These are phyloP conservation scores for Cichorium intybus DNA, from an alignment of 140 eudicot species.

Conservation along the genomic window DNA sequence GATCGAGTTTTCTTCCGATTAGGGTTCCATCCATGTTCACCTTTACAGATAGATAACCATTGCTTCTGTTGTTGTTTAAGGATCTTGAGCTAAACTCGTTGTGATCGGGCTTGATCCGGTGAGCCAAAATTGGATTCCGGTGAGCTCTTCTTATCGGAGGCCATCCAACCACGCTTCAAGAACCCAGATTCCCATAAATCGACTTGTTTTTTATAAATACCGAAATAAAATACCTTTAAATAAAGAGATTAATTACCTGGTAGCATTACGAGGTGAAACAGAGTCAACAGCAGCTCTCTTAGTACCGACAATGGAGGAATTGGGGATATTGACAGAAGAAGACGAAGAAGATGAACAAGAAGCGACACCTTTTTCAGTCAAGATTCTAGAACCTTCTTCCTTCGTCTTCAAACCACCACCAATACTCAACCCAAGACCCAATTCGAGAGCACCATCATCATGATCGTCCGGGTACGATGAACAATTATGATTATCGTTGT, in stretches of 20 bases:
- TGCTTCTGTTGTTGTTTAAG: conserved; percentile 23
- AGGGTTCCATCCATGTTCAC: conserved; percentile 92
- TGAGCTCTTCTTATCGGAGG: conserved; percentile 76
- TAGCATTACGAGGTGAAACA: conserved; percentile 50
- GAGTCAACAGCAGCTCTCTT: conserved; percentile 68
- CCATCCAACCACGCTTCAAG: conserved; percentile 86
- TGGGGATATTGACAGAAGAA: conserved; percentile 22
- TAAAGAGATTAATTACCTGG: conserved; percentile 28
- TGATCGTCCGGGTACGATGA: conserved; percentile 43
- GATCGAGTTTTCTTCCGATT: conserved; percentile 90
- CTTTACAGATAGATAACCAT: conserved; percentile 59
- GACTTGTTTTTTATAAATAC: background rate
- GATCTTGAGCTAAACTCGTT: conserved; percentile 28
- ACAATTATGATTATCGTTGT: conserved; percentile 25
- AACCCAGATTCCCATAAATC: conserved; percentile 5
- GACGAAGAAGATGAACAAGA: conserved; percentile 22
- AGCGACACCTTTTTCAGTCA: conserved; percentile 54
- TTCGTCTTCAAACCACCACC: conserved; percentile 37
- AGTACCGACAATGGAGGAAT: conserved; percentile 34
- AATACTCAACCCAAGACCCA: conserved; percentile 73
- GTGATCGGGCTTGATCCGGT: conserved; percentile 55
- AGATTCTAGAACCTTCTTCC: conserved; percentile 43
- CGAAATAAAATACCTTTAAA: background rate
- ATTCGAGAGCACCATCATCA: conserved; percentile 46
- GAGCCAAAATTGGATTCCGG: conserved; percentile 60